phyloP scores from a whole-genome alignment of 176 grass and related monocot species.

The Zoysia pacifica region DNA sequence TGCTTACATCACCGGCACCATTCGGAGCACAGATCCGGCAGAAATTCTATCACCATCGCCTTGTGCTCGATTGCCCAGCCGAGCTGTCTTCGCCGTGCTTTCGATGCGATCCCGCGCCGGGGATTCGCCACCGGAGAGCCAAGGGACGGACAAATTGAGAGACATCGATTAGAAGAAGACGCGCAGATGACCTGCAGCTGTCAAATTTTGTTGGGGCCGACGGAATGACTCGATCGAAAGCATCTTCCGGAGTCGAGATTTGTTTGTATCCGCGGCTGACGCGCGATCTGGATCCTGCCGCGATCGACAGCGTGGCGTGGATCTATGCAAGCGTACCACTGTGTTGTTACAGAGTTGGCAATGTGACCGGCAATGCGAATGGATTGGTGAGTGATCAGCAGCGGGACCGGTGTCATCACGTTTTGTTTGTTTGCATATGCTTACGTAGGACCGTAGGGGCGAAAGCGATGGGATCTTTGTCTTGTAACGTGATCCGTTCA shows the following conservation, averaged over 20 bases:
- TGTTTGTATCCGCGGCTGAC: constrained; percentile 12
- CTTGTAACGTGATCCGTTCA: too few species aligned
- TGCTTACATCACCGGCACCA: not conserved
- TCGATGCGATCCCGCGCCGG: not conserved
- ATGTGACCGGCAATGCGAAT: too few species aligned
- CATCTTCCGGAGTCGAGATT: constrained; percentile 35
- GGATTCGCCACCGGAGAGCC: not conserved
- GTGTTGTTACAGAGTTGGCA: too few species aligned
- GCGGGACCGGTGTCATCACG: too few species aligned
- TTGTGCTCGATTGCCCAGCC: not conserved
- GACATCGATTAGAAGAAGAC: constrained; percentile 2
- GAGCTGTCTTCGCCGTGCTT: not conserved
- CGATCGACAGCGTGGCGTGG: constrained; percentile 29
- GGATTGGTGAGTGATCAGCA: too few species aligned
- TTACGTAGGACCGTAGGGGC: too few species aligned
- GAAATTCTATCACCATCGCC: not conserved
- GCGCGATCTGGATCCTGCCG: constrained; percentile 42
- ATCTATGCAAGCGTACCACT: not conserved
- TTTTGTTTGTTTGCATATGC: too few species aligned
- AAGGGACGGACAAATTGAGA: not conserved
- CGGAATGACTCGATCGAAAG: constrained; percentile 11
- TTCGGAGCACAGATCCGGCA: not conserved
- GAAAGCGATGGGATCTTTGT: too few species aligned
- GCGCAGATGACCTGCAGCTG: constrained; percentile 42
- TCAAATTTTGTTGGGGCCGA: constrained; percentile 33